Base-by-base conservation (phyloP, 805 yeast species). In the Sugiyamaella lignohabitans region DNA sequence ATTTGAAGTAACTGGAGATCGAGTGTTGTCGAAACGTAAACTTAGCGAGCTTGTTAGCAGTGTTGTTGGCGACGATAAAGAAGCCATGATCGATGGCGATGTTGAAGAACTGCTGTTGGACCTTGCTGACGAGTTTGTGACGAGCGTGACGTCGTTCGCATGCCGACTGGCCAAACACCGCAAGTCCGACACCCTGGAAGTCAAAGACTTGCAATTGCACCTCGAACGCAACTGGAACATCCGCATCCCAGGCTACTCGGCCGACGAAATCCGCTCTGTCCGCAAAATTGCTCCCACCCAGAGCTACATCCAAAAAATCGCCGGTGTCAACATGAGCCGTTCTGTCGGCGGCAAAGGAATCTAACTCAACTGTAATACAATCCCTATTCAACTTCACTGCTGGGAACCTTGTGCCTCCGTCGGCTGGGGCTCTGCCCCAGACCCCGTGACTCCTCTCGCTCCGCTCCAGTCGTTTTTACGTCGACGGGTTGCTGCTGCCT, bases 101-200 rank as follows among this genome's bases (percentile, higher is more conserved):
- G 74, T 89, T 51, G 96, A 88, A 64, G 98, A 91, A 56, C 68
- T 93, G 35, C 68, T 93, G 30, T 71, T 93, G 38, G 98, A 93
- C 64, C 69, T 93, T 41, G 97, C 98, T 0, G 99, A 93, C 65
- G 98, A 93, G 61, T 93, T 93, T 61, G 93, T 93, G 14, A 77
- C 84, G 5, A 82, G 86, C 41, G 96, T 94, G 2, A 88, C 97
- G 0, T 73, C 87, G 2, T 93, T 93, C 69, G 96, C 98, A 0
- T 91, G 98, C 62, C 77, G 94, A 46, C 72, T 93, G 54, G 98
- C 99, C 19, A 93, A 93, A 63, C 97, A 91, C 61, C 76, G 99
- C 56, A 87, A 86, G 60, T 79, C 87, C 4, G 96, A 91, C 50
- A 77, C 83, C 32, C 70, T 93, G 21, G 98, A 91, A 54, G 87